Base-by-base conservation (phyloP, 441 rosid species). In the Bocquillonia castaneifolia region DNA sequence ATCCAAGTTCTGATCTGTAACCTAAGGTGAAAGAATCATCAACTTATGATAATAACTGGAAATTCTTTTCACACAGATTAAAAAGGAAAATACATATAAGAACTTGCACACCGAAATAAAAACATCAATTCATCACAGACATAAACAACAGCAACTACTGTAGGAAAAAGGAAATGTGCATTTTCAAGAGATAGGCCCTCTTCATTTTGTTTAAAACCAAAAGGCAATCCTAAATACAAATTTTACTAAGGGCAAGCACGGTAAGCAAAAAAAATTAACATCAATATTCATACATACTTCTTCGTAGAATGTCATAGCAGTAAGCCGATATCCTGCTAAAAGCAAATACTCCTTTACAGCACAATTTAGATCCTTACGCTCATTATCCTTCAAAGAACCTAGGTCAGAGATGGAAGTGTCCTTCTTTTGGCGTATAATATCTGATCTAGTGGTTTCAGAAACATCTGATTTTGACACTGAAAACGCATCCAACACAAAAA, bases 241-340 rank as follows among this genome's bases (percentile, higher is more conserved):
- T 20, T 28, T 36, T 18, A 39, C 13, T 23, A 9, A 39, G 22
- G 50, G 57, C 48, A 68, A 25, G 23, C 54, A 44, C 6, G 20
- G 45, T 2, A 28, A 0, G 28, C 20, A 68, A 29, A 28, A 26
- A 45, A 45, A 2, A 39, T 45, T 40, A 2, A 23, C 17, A 50
- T 31, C 42, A 52, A 29, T 57, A 59, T 14, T 70, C 26, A 47
- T 42, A 60, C 60, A 73, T 79, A 90, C 98, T 88, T 93, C 98
- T 77, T 91, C 98, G 74, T 86, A 93, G 74, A 93, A 93, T 59
- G 98, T 93, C 98, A 93, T 93, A 59, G 97, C 94, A 42, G 97
- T 87, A 72, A 93, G 91, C 78, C 97, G 84, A 72, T 93, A 93
- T 57, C 98, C 98, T 66, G 96, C 98, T 66, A 93, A 60, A 69